Conservation (phyloP, 345 rosid species). For the Microcos paniculata region DNA sequence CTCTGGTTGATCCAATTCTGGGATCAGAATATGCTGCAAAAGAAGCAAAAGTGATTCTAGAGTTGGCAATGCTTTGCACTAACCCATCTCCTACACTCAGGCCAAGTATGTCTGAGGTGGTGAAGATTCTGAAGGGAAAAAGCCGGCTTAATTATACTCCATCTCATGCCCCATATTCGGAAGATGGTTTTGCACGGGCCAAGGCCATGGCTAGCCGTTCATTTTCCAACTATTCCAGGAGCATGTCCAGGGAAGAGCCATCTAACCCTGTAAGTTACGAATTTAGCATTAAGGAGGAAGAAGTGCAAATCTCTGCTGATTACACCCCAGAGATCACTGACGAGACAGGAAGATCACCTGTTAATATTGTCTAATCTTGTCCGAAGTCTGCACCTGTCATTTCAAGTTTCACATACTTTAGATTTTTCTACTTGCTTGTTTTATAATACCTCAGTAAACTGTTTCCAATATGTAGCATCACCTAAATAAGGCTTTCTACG, state of each 20-base stretch:
- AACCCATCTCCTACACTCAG: conserved; percentile 14
- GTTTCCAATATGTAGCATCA: background rate
- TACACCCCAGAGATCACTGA: conserved; percentile 6
- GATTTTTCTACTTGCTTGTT: background rate
- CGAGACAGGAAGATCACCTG: conserved; percentile 7
- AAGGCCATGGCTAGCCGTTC: conserved; percentile 11
- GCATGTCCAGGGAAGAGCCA: conserved; percentile 19
- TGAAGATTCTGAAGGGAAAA: conserved; percentile 6
- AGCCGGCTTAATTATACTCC: conserved; percentile 11
- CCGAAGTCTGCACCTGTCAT: background rate
- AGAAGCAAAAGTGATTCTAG: conserved; percentile 9
- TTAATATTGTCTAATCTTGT: background rate
- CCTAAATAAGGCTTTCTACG: background rate
- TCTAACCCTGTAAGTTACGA: conserved; percentile 9
- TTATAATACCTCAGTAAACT: background rate
- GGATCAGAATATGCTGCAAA: background rate
- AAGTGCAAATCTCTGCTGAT: conserved; percentile 1
- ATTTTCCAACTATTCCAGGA: conserved; percentile 10
- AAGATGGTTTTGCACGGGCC: conserved; percentile 13
- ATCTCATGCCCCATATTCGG: conserved; percentile 9
- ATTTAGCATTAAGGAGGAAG: conserved; percentile 10
- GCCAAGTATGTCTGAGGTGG: conserved; percentile 11
- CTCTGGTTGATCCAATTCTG: conserved; percentile 13
- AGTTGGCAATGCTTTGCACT: conserved; percentile 14
- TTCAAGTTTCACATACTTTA: background rate